phyloP scores from a whole-genome alignment of 148 eudicot genomes.

The Dianthus caryophyllus region DNA sequence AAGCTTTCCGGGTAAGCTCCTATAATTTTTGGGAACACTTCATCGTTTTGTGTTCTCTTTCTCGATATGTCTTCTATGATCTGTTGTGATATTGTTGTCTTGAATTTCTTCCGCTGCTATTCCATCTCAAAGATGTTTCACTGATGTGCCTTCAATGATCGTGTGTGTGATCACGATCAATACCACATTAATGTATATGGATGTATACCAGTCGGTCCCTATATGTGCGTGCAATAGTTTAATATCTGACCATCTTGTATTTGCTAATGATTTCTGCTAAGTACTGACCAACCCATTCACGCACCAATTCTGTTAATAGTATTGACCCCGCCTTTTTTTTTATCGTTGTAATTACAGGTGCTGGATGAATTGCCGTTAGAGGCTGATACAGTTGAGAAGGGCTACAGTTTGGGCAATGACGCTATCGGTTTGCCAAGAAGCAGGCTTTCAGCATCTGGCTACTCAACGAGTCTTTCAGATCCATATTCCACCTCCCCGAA shows the following conservation, averaged over 20 bases:
- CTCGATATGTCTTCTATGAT: not conserved
- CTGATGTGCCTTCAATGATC: not conserved
- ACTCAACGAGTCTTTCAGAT: constrained; percentile 55
- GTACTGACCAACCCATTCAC: not conserved
- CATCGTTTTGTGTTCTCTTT: not conserved
- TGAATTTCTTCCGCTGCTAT: not conserved
- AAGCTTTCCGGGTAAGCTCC: constrained; percentile 78
- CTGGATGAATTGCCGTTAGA: constrained; percentile 90
- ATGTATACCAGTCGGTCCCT: too few relatives aligned
- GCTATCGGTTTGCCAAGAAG: constrained; percentile 83
- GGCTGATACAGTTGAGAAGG: constrained; percentile 81
- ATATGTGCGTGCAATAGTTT: too few relatives aligned
- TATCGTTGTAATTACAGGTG: constrained; percentile 32
- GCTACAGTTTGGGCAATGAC: constrained; percentile 65
- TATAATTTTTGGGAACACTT: not conserved
- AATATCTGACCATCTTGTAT: not conserved
- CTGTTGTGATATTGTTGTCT: not conserved
- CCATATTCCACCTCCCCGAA: constrained; percentile 61
- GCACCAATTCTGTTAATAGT: not conserved
- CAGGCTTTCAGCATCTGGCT: constrained; percentile 62
- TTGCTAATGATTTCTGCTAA: constrained; percentile 5
- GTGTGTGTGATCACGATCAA: too few relatives aligned
- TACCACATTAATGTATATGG: too few relatives aligned
- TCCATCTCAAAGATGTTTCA: not conserved
- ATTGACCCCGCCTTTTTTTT: not conserved